phyloP scores from a whole-genome alignment of 108 stramenopile genomes.

The Cyclostephanos invisitatus region DNA sequence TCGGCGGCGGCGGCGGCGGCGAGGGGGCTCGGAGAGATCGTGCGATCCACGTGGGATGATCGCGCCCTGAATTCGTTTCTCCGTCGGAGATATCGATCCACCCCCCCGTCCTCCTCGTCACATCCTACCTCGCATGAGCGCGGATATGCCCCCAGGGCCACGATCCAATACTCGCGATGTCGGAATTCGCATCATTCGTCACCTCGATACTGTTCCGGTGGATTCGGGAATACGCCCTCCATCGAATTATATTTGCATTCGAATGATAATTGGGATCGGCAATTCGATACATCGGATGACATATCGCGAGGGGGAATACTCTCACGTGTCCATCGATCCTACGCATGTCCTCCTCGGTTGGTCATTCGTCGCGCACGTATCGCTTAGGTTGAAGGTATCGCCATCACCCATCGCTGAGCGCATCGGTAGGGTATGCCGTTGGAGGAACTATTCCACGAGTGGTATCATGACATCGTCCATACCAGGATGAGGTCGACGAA shows the following conservation, averaged over 20 bases:
- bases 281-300: slow-evolving; percentile 61
- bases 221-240: slow-evolving; percentile 68
- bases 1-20: too few relatives aligned
- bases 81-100: too few relatives aligned
- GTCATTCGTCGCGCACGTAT: slow-evolving; percentile 48
- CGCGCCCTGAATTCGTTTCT: too few relatives aligned
- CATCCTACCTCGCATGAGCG: too few relatives aligned
- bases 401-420: slow-evolving; percentile 51
- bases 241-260: too few relatives aligned
- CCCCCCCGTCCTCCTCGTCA: too few relatives aligned
- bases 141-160: too few relatives aligned
- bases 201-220: slow-evolving; percentile 56
- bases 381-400: slow-evolving; percentile 47
- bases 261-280: too few relatives aligned
- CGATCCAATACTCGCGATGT: too few relatives aligned
- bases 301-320: slow-evolving; percentile 62
- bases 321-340: slow-evolving; percentile 71
- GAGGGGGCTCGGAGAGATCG: too few relatives aligned
- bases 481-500: slow-evolving; percentile 54
- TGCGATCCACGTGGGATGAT: too few relatives aligned
- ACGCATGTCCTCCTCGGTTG: slow-evolving; percentile 56
- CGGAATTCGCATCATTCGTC: too few relatives aligned
- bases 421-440: slow-evolving; percentile 70
- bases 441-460: slow-evolving; percentile 74
- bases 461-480: slow-evolving; percentile 76